These are phyloP conservation scores for Rhododendron vialii DNA, from an alignment of 148 eudicot genomes.

Conservation along the genomic window DNA sequence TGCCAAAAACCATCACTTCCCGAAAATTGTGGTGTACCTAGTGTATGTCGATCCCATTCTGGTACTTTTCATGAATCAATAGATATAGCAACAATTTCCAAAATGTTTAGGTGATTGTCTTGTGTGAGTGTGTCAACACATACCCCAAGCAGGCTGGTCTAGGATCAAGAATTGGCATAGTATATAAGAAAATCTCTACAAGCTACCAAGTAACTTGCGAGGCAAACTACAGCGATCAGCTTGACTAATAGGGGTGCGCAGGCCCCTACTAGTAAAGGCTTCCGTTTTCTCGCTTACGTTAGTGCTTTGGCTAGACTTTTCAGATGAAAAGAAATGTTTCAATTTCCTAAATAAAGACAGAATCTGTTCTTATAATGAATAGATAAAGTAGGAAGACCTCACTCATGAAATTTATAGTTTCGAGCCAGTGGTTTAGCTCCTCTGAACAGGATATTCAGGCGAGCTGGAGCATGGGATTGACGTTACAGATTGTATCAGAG, in stretches of 20 bases:
- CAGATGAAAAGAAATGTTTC: neutral
- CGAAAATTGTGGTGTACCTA: neutral
- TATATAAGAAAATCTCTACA: neutral
- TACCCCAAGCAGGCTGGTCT: neutral
- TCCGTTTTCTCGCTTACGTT: neutral
- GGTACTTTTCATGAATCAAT: neutral
- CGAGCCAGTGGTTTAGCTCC: neutral
- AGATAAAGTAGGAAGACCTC: neutral
- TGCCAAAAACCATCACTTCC: conserved; percentile 2
- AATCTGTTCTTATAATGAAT: neutral
- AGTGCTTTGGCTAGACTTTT: neutral
- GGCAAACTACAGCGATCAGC: neutral
- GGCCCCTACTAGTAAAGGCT: neutral
- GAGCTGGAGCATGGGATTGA: neutral
- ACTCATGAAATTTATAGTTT: neutral
- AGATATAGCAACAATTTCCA: neutral
- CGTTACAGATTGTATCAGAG: neutral
- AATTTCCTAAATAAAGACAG: neutral
- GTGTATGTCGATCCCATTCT: neutral
- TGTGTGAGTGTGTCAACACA: neutral
- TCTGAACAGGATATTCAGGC: neutral
- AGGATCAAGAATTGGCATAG: neutral
- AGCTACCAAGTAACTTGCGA: neutral
- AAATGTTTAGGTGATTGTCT: neutral
- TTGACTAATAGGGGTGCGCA: neutral